Base-by-base conservation (phyloP, 2,329 filamentous ascomycete genomes). In the Aphanoascus verrucosus region DNA sequence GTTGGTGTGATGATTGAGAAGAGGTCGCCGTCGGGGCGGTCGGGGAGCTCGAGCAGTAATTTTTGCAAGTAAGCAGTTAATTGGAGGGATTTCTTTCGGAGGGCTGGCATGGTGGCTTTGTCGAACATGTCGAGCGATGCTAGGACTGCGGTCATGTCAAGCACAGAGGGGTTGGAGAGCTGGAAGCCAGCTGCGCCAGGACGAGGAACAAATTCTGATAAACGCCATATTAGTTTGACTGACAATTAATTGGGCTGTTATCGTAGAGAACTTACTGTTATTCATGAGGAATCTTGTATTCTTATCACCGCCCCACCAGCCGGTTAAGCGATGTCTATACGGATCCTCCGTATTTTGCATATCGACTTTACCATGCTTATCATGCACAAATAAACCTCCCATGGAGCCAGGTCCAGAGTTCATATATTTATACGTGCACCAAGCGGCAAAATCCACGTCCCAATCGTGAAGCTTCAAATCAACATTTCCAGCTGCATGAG, bases 391-490 rank as follows among this genome's bases (percentile, higher is more conserved):
- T 0, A 84, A 74, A 0, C 85, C 88, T 1, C 81, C 88, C 58
- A 94, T 94, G 14, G 83, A 78, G 3, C 89, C 89, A 0, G 89
- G 88, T 0, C 89, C 89, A 23, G 83, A 82, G 65, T 94, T 94
- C 66, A 94, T 79, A 72, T 95, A 95, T 72, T 95, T 95, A 77
- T 95, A 95, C 15, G 84, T 90, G 69, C 89, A 95, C 89, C 89
- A 95, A 52, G 80, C 86, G 14, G 90, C 89, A 63, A 94, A 94
- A 67, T 95, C 89, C 34, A 94, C 88, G 60, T 86, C 78, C 89
- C 89, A 95, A 61, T 91, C 86, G 68, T 94, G 88, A 17, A 95
- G 76, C 55, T 76, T 71, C 15, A 95, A 70, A 40, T 85, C 82
- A 1, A 94, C 86, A 64, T 95, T 95, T 32, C 89, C 89, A 19